Evolutionary conservation across 495 filamentous ascomycete species (phyloP), one percentile per base, ranked within the genome.

Genomic region (Penicillium goetzii): DNA sequence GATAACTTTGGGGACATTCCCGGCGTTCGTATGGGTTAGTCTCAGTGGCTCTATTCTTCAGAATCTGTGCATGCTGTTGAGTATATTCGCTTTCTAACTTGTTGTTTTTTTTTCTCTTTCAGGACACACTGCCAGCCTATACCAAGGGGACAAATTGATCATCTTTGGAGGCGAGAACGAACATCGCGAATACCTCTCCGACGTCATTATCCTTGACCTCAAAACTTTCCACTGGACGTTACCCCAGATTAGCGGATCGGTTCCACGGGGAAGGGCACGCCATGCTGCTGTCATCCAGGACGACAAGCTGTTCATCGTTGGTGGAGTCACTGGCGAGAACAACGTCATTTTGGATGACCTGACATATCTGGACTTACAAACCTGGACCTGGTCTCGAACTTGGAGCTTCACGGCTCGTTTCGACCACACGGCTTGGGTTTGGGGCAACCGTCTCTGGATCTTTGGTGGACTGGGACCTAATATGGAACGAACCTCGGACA

Each of bases 1-100:
- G 95, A 99, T 74, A 99, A 99, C 76, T 99, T 96, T 78, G 95
- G 95, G 17, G 95, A 98, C 75, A 99, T 99, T 61, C 95, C 95
- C 5, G 95, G 96, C 21, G 95, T 99, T 33, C 86, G 95, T 70
- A 98, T 99, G 95, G 95, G 94, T 96, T 63, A 60, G 32, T 34
- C n/a, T 23, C 26, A 32, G 25, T 60, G 23, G 80, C 59, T 84
- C 73, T 51, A 60, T 63, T 47, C 58, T 51, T 55, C 40, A n/a
- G n/a, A 9, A 47, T 11, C 61, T 63, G 52, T 51, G 34, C 25
- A 30, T 51, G 7, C 15, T 11, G 25, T 30, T 7, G 12, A 51
- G 15, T 51, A 11, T 30, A 17, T 28, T 51, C 12, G 12, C 25
- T 51, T 30, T 25, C 47, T 51, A 51, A 51, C 25, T 21, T 12